Base-by-base conservation (phyloP, 768 basidiomycete genomes). In the Ramaria rubella region DNA sequence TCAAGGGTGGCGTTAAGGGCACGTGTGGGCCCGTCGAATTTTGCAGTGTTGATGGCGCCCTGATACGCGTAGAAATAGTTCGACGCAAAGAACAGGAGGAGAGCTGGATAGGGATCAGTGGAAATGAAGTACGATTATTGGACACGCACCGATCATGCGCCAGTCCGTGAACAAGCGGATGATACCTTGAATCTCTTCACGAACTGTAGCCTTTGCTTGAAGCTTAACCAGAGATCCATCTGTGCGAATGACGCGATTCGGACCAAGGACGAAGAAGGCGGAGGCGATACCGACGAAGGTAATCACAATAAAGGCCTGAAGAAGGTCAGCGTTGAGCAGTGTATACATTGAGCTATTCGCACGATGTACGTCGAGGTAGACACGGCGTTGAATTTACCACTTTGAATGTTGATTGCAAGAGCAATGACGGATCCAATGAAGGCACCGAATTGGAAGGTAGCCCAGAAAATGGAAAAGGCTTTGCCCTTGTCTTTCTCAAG, bases 401-500 rank as follows among this genome's bases (percentile, higher is more conserved):
- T 59, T 30, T 60, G 50, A 56, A 74, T 68, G 63, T 75, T 74
- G 64, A 75, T 74, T 4, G 72, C 75, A 24, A 77, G 70, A 30
- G 74, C 74, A 53, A 78, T 75, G 58, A 75, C 57, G 12, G 72
- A 63, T 21, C 76, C 76, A 52, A 78, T 72, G 64, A 77, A 67
- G 34, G 73, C 65, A 49, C 76, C 76, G 50, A 71, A 65, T 59
- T 76, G 70, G 70, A 76, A 75, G 60, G 76, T 72, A 31, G 70
- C 73, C 81, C 81, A 81, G 67, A 81, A 81, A 49, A 81, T 59
- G 30, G 71, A 72, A 58, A 81, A 80, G 17, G 72, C 73, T 58
- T 68, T 69, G 14, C 81, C 81, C 62, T 81, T 81, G 62, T 81
- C 76, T 52, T 79, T 77, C 60, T 81, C 81, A 2, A 77, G 71